These are phyloP conservation scores for Trametes sp. DNA, from an alignment of 1,284 basidiomycete species.

Conservation along the genomic window DNA sequence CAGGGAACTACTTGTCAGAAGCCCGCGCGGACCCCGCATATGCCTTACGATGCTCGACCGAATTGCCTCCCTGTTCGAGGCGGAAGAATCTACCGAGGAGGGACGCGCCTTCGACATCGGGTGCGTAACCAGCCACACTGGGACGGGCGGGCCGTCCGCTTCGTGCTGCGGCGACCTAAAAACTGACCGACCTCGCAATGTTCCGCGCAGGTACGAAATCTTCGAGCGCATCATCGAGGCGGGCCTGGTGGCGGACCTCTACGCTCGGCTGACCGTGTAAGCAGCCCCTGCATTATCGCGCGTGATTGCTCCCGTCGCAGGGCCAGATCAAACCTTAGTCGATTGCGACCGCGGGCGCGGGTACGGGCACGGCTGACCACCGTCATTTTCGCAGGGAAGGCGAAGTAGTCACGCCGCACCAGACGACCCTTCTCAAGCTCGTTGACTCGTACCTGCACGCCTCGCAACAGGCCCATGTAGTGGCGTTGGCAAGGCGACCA, in stretches of 20 bases:
- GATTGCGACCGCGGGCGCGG: constrained; percentile 9
- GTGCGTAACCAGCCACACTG: constrained; percentile 47
- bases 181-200: neutral
- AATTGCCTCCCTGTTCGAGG: constrained; percentile 72
- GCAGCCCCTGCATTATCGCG: constrained; percentile 21
- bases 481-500: constrained; percentile 21
- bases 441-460: constrained; percentile 82
- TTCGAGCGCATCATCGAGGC: constrained; percentile 48
- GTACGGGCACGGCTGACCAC: constrained; percentile 28
- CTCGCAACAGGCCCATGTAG: constrained; percentile 19
- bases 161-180: neutral
- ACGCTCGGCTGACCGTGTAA: constrained; percentile 46
- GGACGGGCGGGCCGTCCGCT: neutral
- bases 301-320: neutral
- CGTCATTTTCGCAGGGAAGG: constrained; percentile 52
- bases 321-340: constrained; percentile 7
- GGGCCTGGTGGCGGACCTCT: constrained; percentile 45
- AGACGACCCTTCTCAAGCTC: constrained; percentile 86
- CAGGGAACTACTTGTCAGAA: constrained; percentile 59
- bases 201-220: constrained; percentile 46
- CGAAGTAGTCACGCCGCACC: constrained; percentile 83
- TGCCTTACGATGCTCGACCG: constrained; percentile 69
- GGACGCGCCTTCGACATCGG: constrained; percentile 78
- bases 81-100: constrained; percentile 64
- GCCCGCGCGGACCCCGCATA: constrained; percentile 63